phyloP scores from a whole-genome alignment of 345 rosid species.

The Bretschneidera sinensis region DNA sequence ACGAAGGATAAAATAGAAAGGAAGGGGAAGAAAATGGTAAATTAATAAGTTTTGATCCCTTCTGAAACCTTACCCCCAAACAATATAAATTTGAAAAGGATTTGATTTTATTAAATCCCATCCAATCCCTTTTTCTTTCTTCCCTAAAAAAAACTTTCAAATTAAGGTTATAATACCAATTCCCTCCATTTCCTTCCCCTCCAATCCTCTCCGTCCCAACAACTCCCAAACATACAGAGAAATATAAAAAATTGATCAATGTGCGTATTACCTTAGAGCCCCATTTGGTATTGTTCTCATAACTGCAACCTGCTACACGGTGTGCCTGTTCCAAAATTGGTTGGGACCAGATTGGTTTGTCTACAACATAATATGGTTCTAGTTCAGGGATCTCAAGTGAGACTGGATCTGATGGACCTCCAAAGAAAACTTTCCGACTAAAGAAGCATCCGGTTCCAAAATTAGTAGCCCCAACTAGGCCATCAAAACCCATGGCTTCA shows the following conservation, averaged over 20 bases:
- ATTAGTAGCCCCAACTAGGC: constrained; percentile 28
- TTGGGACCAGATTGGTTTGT: constrained; percentile 17
- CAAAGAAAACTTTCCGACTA: constrained; percentile 36
- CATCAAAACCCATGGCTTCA: constrained; percentile 32
- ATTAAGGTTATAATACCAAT: too few species aligned
- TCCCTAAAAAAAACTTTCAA: too few species aligned
- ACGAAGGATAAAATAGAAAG: too few species aligned
- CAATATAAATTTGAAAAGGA: too few species aligned
- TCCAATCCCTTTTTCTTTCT: too few species aligned
- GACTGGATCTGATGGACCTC: constrained; percentile 18
- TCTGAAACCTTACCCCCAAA: too few species aligned
- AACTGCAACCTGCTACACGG: constrained; percentile 32
- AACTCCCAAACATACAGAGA: too few species aligned
- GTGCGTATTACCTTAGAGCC: constrained; percentile 44
- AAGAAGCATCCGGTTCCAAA: constrained; percentile 49
- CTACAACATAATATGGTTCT: constrained; percentile 16
- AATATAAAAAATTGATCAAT: constrained; percentile 17
- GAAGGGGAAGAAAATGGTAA: too few species aligned
- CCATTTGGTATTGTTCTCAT: constrained; percentile 40
- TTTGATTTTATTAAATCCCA: too few species aligned
- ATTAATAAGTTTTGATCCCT: too few species aligned
- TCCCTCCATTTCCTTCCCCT: constrained; percentile 24
- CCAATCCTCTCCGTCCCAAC: too few species aligned
- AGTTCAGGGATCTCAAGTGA: constrained; percentile 26
- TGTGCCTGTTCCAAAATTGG: constrained; percentile 26